Conservation (phyloP, 805 yeast species). For the Lachancea quebecensis region DNA sequence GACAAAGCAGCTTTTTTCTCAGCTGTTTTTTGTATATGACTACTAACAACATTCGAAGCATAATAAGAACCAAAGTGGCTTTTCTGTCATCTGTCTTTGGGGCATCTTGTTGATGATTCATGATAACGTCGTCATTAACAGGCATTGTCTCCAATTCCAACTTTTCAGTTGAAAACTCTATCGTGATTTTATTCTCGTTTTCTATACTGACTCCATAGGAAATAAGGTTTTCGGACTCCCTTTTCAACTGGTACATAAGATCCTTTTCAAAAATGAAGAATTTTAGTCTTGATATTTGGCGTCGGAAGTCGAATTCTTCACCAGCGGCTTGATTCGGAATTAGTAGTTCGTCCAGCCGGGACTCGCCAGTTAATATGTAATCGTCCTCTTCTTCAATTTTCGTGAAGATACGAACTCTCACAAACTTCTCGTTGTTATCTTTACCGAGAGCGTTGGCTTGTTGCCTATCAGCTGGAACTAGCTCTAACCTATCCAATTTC, state of each 20-base stretch:
- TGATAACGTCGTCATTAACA: slow-evolving; percentile 31
- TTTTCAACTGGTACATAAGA: slow-evolving; percentile 65
- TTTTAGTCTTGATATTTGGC: slow-evolving; percentile 61
- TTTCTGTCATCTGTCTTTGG: slow-evolving; percentile 37
- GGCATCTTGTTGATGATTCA: slow-evolving; percentile 35
- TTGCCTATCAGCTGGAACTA: slow-evolving; percentile 33
- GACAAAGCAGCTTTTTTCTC: slow-evolving; percentile 20
- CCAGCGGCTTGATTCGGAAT: slow-evolving; percentile 7
- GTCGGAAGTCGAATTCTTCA: slow-evolving; percentile 37
- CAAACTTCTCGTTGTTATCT: slow-evolving; percentile 34
- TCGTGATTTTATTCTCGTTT: slow-evolving; percentile 52
- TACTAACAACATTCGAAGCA: slow-evolving; percentile 32
- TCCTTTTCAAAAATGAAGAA: slow-evolving; percentile 83
- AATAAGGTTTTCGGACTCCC: slow-evolving; percentile 66
- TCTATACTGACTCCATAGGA: slow-evolving; percentile 64
- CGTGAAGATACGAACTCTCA: slow-evolving; percentile 54
- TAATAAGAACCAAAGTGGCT: slow-evolving; percentile 31
- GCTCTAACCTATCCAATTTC: slow-evolving; percentile 35
- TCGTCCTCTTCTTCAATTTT: slow-evolving; percentile 47
- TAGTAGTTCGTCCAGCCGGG: slow-evolving; percentile 26
- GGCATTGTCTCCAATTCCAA: slow-evolving; percentile 65
- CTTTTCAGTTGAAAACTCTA: slow-evolving; percentile 58
- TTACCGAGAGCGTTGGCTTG: slow-evolving; percentile 18
- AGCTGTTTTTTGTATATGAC: slow-evolving; percentile 35
- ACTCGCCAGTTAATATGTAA: slow-evolving; percentile 51